Evolutionary conservation across 1,284 basidiomycete species (phyloP), one percentile per base, ranked within the genome.

Genomic region (Thelephora terrestris): DNA sequence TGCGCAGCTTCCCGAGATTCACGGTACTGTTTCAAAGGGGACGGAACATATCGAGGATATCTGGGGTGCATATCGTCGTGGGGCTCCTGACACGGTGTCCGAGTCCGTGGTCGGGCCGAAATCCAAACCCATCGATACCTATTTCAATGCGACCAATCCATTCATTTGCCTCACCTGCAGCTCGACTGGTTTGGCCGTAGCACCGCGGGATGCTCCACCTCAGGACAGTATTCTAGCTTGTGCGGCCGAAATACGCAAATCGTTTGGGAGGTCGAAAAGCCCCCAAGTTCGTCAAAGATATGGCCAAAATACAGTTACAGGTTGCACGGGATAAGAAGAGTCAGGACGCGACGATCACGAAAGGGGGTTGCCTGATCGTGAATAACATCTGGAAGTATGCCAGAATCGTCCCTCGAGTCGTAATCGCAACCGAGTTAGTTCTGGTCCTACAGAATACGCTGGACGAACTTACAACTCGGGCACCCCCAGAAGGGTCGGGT

Each of bases 301-400:
- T 37, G 35, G 16, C 35, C 20, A 37, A 16, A 37, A 5, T 37
- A n/a, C n/a, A n/a, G n/a, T n/a, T n/a, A n/a, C n/a, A n/a, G n/a
- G n/a, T n/a, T n/a, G 47, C 51, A 10, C 42, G 50, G 38, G 12
- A 18, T 6, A 47, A 45, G n/a, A 35, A 48, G n/a, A 44, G 17
- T 10, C 46, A 48, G 37, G 50, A 56, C 37, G 48, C 54, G 24
- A 45, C 7, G 50, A 40, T 35, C 48, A 35, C 0, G 48, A 50
- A 3, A 50, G 53, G 6, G n/a, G 47, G 18, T 52, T 52, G 53
- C 32, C 43, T 17, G 20, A n/a, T n/a, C n/a, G n/a, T 56, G 3
- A 56, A 56, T 35, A 54, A 52, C 21, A 56, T 53, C 2, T 56
- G n/a, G n/a, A n/a, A n/a, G n/a, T n/a, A n/a, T n/a, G n/a, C n/a